Evolutionary conservation across 768 basidiomycete species (phyloP).

Genomic region (Nevesoporus exiguus): DNA sequence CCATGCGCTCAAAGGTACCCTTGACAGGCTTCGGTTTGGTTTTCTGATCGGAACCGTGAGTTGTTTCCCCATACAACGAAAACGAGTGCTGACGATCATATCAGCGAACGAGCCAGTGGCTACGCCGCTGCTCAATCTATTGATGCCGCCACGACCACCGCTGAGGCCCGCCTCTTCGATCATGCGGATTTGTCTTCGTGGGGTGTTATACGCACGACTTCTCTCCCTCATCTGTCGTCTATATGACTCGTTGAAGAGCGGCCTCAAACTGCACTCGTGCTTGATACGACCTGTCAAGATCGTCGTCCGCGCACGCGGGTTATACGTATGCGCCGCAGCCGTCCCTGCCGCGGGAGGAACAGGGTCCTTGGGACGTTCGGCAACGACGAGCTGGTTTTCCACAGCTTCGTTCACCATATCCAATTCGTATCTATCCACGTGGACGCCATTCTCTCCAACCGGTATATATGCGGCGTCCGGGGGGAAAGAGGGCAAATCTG

Average conservation of each 20-base stretch:
- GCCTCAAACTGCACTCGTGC: conserved; percentile 74
- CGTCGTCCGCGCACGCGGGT: conserved; percentile 67
- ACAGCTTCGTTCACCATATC: conserved; percentile 84
- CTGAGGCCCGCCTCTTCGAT: conserved; percentile 70
- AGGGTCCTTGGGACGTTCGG: conserved; percentile 72
- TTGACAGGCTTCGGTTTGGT: conserved; percentile 65
- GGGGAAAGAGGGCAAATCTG: conserved; percentile 25
- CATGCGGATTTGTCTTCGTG: conserved; percentile 60
- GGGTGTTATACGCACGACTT: conserved; percentile 62
- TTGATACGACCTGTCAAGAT: conserved; percentile 78
- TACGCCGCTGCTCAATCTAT: conserved; percentile 74
- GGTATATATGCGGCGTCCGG: conserved; percentile 31
- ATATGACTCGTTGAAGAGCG: conserved; percentile 64
- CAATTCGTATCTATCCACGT: conserved; percentile 73
- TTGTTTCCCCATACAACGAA: background rate
- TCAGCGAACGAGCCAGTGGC: conserved; percentile 58
- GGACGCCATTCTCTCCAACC: conserved; percentile 27
- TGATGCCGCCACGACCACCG: conserved; percentile 71
- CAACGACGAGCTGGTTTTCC: conserved; percentile 83
- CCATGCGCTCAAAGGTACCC: conserved; percentile 80
- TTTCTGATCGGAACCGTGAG: conserved; percentile 37
- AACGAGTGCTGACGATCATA: conserved; percentile 53
- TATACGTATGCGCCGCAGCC: conserved; percentile 39
- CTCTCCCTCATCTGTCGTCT: conserved; percentile 70
- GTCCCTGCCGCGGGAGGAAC: conserved; percentile 37